Conservation (phyloP, 192 early-diverging fungal species). For the Spinellus fusiger region DNA sequence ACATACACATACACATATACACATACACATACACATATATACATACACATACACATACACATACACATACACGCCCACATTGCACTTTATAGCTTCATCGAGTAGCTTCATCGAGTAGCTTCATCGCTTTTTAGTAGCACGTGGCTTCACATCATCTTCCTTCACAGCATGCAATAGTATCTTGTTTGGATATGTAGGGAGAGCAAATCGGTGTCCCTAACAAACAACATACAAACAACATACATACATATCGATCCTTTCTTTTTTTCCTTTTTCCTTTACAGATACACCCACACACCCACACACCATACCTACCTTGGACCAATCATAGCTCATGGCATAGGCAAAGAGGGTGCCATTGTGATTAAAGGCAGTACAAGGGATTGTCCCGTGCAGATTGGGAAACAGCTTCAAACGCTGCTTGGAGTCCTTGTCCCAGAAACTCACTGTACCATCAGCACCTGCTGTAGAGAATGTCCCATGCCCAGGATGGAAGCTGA, state of each 20-base stretch:
- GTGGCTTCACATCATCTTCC: slow-evolving; percentile 80
- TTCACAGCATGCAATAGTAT: slow-evolving; percentile 75
- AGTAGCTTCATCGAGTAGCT: too few relatives aligned
- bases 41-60: too few relatives aligned
- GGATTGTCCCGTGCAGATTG: slow-evolving; percentile 60
- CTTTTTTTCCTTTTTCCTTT: not conserved
- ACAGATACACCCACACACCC: too few relatives aligned
- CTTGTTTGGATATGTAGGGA: slow-evolving; percentile 54
- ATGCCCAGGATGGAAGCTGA: slow-evolving; percentile 75
- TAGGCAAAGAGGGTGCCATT: slow-evolving; percentile 92
- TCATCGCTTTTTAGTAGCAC: slow-evolving; percentile 42
- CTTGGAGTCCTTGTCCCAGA: slow-evolving; percentile 95
- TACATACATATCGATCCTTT: slow-evolving; percentile 19
- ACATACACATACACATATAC: too few relatives aligned
- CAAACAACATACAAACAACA: slow-evolving; percentile 3
- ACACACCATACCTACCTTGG: slow-evolving; percentile 44
- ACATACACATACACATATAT: too few relatives aligned
- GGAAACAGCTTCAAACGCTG: slow-evolving; percentile 74
- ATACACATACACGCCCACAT: too few relatives aligned
- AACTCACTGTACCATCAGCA: slow-evolving; percentile 78
- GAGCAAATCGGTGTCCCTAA: slow-evolving; percentile 66
- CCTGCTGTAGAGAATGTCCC: slow-evolving; percentile 89
- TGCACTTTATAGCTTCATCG: too few relatives aligned
- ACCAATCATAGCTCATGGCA: slow-evolving; percentile 84
- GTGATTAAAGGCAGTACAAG: slow-evolving; percentile 65